Conservation (phyloP, 352 stramenopile species). For the Thraustochytrium striatum region DNA sequence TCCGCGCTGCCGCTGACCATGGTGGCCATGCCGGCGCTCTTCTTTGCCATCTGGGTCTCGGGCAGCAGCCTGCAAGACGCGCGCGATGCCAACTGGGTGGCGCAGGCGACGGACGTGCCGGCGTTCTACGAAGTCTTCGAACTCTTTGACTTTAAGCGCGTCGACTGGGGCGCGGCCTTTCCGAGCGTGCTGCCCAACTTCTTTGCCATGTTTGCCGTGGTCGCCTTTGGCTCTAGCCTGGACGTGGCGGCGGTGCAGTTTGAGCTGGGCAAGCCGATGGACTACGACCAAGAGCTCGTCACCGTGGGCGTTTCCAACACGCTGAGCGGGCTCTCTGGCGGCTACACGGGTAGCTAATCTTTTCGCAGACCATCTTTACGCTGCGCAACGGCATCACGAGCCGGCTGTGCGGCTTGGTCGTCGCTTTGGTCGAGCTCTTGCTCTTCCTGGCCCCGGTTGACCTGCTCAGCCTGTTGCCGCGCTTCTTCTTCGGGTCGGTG, state of each 20-base stretch:
- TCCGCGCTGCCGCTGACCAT: constrained; percentile 56
- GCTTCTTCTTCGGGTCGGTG: constrained; percentile 94
- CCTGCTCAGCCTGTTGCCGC: constrained; percentile 89
- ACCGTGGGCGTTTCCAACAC: constrained; percentile 93
- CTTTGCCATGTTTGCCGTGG: constrained; percentile 93
- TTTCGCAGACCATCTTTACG: constrained; percentile 97
- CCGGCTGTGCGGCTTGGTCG: constrained; percentile 61
- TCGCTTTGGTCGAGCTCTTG: constrained; percentile 61
- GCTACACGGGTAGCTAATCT: constrained; percentile 99
- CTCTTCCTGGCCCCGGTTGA: constrained; percentile 79
- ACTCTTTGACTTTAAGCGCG: constrained; percentile 73
- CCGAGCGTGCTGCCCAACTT: constrained; percentile 81
- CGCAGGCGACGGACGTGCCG: constrained; percentile 56
- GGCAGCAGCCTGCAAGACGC: constrained; percentile 80
- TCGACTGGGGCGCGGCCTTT: constrained; percentile 73
- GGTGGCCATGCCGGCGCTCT: constrained; percentile 69
- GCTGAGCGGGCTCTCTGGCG: constrained; percentile 85
- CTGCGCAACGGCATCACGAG: constrained; percentile 67
- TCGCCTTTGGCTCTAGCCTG: constrained; percentile 88
- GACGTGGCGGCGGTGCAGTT: constrained; percentile 96
- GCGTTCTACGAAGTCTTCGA: constrained; percentile 57
- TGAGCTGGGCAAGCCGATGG: constrained; percentile 83
- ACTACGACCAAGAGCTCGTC: constrained; percentile 88
- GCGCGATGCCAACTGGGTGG: constrained; percentile 82
- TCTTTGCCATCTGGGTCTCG: constrained; percentile 78